A percentile compares a stretch with the other conserved stretches of the same genome.
Conservation (phyloP, 2,329 filamentous ascomycete genomes). For the Lachnellula cervina region DNA sequence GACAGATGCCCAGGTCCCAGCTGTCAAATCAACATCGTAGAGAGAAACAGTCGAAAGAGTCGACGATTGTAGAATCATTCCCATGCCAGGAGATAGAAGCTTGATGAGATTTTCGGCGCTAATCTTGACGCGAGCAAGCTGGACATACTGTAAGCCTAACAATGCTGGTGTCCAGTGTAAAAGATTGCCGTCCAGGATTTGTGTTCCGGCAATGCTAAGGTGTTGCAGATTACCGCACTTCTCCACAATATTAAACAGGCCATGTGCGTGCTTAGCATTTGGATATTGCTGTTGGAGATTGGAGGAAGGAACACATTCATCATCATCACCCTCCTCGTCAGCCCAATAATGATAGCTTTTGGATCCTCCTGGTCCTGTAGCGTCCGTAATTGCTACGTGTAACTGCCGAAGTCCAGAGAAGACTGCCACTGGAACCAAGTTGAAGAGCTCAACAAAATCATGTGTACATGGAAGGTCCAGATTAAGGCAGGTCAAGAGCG, state of each 20-base stretch:
- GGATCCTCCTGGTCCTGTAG: constrained; percentile 1
- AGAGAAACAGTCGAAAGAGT: background rate
- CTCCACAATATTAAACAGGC: background rate
- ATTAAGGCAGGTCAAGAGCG: too few species aligned
- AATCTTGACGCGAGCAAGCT: background rate
- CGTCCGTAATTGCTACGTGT: background rate
- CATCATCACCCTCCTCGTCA: background rate
- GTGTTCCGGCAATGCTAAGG: background rate
- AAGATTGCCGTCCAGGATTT: background rate
- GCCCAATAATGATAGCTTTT: background rate
- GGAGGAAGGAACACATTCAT: background rate
- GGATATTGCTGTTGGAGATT: background rate
- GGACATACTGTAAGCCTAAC: background rate
- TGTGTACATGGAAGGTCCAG: background rate
- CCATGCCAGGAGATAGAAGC: background rate
- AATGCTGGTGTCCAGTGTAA: background rate
- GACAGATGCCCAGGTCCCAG: background rate
- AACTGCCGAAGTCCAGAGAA: background rate
- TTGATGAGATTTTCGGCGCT: background rate
- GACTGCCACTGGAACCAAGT: background rate
- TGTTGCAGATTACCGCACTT: background rate
- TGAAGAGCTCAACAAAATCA: background rate
- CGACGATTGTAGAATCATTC: background rate
- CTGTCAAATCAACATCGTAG: background rate
- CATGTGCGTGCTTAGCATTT: background rate